Base-by-base conservation (phyloP, 805 yeast species). In the Lachancea kluyveri region DNA sequence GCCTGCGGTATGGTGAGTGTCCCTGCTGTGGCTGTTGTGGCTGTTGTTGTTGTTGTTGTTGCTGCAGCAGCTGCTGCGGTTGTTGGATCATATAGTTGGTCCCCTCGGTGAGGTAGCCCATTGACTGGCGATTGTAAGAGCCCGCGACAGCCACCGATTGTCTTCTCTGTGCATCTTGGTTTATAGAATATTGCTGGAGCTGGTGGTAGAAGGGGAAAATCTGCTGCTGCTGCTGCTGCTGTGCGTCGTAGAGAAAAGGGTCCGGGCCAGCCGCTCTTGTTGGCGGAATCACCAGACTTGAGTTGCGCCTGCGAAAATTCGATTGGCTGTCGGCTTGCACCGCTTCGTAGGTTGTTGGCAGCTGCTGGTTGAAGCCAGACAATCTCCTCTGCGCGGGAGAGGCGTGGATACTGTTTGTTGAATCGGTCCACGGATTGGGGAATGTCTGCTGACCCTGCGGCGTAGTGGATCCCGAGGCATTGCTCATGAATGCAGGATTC, bases 221-320 rank as follows among this genome's bases (percentile, higher is more conserved):
- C 21, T 24, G 41, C 32, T 18, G 39, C 25, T 37, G 36, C 20
- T 14, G 7, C 22, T 13, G 30, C 24, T 33, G 40, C 19, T 45
- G 47, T 22, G 40, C 58, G n/a, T 59, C 45, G 36, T 53, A 62
- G 31, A 59, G 56, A 21, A 46, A 54, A 6, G 62, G 59, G 15
- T 54, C 56, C 4, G 70, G 69, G 15, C 47, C 47, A 8, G 47
- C 43, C 1, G 67, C 68, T 41, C 72, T 52, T 3, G 65, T 47
- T 10, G 72, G 72, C 2, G 70, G 71, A 11, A 59, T 42, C 7
- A 66, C 46, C 24, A 61, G 28, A 21, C 58, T 52, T 8, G 62
- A 57, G 39, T 54, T 57, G 29, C 62, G 40, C 37, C 61, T 48
- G 21, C 51, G 45, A 26, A 25, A 29, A 6, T 21, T 25, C n/a